Base-by-base conservation (phyloP, 345 rosid species). In the Noccaea bulbosa region DNA sequence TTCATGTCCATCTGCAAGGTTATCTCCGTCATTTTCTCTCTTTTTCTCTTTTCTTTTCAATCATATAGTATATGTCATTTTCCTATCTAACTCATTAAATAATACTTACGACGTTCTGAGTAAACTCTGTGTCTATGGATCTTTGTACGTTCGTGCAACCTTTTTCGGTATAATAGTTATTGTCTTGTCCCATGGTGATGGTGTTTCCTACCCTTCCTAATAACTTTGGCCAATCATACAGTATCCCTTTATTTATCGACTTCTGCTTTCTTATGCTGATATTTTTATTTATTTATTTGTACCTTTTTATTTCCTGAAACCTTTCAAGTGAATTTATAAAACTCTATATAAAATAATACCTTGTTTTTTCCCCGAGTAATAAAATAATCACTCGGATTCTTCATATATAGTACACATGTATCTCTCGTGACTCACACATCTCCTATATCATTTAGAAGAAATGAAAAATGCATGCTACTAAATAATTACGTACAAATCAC, bases 1-100 rank as follows among this genome's bases (percentile, higher is more conserved):
- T 91, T 93, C 85, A 86, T 93, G 96, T 79, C 98, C 65, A 44
- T 87, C 11, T 93, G 97, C 93, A 89, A 89, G 97, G 98, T 93
- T 53, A 54, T 48, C 67, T 46, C 45, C 66, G 63, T 15, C 55
- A 61, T 15, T 22, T 7, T 37, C 6, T 45, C 7, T 8, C 9
- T 65, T 15, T 34, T 35, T 11, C 20, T 34, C 67, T 20, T 10
- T 50, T 32, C 6, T 7, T 49, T 41, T 27, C 30, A 27, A 27
- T 27, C 30, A 27, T 27, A 27, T 27, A 27, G 30, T 27, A 27
- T 27, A 12, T 27, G 49, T 39, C 39, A 47, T 45, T 54, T 61
- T 75, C 71, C 67, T 6, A 74, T 67, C 62, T 51, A 52, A 45
- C 64, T 24, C 60, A 67, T 51, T 74, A 22, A 74, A 56, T 57